Evolutionary conservation across 2,329 filamentous ascomycete genomes (phyloP).

Genomic region (Macrophomina pseudophaseolina): DNA sequence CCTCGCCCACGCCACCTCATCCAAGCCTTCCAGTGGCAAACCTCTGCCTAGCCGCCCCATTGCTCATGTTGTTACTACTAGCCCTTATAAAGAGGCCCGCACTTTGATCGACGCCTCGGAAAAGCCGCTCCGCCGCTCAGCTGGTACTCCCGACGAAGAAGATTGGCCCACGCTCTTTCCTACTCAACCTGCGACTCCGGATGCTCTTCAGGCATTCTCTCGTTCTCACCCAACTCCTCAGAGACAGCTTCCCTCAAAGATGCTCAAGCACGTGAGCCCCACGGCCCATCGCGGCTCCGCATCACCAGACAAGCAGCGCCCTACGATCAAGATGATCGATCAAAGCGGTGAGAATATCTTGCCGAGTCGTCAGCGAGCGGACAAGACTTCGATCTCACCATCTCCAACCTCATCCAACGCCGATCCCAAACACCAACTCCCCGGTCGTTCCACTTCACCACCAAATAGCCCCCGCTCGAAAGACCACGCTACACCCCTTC

Average conservation of each 20-base stretch:
- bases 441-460: background rate
- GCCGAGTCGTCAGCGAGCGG: background rate
- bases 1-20: background rate
- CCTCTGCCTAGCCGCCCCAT: conserved; percentile 48
- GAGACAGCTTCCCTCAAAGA: background rate
- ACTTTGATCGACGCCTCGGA: conserved; percentile 48
- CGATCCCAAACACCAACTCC: background rate
- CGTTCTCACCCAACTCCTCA: background rate
- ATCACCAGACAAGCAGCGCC: conserved; percentile 3
- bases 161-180: conserved; percentile 39
- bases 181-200: background rate
- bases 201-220: background rate
- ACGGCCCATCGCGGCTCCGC: background rate
- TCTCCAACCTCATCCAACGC: background rate
- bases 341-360: conserved; percentile 28
- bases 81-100: conserved; percentile 43
- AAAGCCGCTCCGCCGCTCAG: conserved; percentile 31
- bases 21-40: conserved; percentile 36
- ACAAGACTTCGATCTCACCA: background rate
- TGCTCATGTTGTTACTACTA: conserved; percentile 38
- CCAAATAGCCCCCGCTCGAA: background rate
- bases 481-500: background rate
- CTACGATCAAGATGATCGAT: conserved; percentile 26
- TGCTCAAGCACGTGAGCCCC: background rate
- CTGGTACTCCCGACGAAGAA: conserved; percentile 34